Conservation (phyloP, 106 monocot genomes). For the Gastrodia elata region DNA sequence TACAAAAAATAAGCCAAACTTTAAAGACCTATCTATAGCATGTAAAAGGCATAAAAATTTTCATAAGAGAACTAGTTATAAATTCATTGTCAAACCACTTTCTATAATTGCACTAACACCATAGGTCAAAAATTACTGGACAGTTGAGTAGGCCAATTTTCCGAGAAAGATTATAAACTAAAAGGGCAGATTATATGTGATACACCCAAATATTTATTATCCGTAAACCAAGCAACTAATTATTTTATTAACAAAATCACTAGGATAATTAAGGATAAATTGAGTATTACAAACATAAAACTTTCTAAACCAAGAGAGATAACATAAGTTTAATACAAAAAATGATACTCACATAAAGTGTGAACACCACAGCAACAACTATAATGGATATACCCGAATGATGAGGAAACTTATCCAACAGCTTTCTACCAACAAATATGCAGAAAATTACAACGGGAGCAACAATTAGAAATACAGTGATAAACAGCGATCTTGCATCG, state of each 20-base stretch:
- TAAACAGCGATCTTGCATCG: constrained; percentile 77
- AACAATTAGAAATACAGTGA: constrained; percentile 81
- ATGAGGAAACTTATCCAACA: constrained; percentile 69
- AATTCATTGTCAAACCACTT: not conserved
- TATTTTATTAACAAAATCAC: not conserved
- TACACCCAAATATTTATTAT: not conserved
- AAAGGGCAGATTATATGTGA: not conserved
- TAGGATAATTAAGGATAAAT: not conserved
- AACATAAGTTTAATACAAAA: not conserved
- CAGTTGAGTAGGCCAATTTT: not conserved
- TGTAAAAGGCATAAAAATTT: not conserved
- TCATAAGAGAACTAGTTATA: not conserved
- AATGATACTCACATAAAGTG: constrained; percentile 68
- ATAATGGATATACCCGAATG: constrained; percentile 65
- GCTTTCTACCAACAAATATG: constrained; percentile 74
- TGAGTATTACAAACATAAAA: not conserved
- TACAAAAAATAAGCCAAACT: not conserved
- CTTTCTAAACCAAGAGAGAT: not conserved
- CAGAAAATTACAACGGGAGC: constrained; percentile 75
- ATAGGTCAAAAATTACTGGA: not conserved
- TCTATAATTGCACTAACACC: not conserved
- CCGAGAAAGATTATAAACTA: not conserved
- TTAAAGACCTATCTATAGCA: no score
- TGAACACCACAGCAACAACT: constrained; percentile 67
- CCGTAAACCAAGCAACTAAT: not conserved